Percentiles rank a stretch among this genome's conserved stretches.
Evolutionary conservation across 306 rosid genomes (phyloP).

Genomic region (Clitoria ternatea): DNA sequence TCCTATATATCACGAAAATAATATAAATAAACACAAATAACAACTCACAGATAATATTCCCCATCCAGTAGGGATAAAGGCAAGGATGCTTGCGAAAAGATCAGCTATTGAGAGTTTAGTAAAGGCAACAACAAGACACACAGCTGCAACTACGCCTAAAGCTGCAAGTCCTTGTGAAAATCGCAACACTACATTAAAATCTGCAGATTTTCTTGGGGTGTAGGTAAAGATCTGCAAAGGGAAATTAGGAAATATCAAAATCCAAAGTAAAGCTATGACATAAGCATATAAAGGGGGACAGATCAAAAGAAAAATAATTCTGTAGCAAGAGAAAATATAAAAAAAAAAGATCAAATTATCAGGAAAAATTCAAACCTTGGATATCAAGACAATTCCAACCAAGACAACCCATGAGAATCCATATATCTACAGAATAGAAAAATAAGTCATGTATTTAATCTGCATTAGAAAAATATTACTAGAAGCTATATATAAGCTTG

Average conservation of each 20-base stretch:
- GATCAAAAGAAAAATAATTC: background rate
- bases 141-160: conserved; percentile 61
- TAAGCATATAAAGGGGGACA: background rate
- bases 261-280: background rate
- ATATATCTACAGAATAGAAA: conserved; percentile 56
- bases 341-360: conserved; percentile 2
- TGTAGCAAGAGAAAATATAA: background rate
- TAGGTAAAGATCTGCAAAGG: conserved; percentile 71
- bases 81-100: conserved; percentile 82
- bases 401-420: conserved; percentile 93
- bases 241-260: conserved; percentile 16
- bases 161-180: conserved; percentile 75
- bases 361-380: conserved; percentile 64
- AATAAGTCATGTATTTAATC: background rate
- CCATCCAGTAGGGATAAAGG: conserved; percentile 92
- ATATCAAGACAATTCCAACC: conserved; percentile 66
- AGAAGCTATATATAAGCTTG: conserved; percentile 11
- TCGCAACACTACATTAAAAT: conserved; percentile 73
- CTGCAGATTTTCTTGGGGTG: conserved; percentile 67
- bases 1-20: background rate
- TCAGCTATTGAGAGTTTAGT: conserved; percentile 65
- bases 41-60: conserved; percentile 78
- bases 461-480: background rate
- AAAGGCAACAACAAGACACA: conserved; percentile 59
- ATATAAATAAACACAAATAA: background rate